These are phyloP conservation scores for Beauveria scarabaeidicola DNA, from an alignment of 2,329 filamentous ascomycete species.

Conservation along the genomic window DNA sequence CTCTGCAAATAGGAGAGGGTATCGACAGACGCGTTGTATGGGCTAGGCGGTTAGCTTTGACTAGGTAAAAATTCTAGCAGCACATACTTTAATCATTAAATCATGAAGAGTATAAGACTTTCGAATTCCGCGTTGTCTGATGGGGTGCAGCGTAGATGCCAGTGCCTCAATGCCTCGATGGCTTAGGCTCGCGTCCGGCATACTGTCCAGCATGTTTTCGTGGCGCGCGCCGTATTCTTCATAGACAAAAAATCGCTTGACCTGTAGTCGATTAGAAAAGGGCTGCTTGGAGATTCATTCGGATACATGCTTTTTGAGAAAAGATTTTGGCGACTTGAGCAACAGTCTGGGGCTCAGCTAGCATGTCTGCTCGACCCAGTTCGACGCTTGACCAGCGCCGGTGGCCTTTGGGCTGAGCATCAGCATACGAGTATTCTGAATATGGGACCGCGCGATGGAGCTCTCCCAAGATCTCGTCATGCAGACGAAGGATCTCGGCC, in stretches of 20 bases:
- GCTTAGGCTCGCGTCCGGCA: conserved; percentile 58
- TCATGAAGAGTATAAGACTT: conserved; percentile 74
- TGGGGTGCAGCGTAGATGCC: conserved; percentile 63
- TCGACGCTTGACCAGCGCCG: conserved; percentile 41
- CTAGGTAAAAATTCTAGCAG: background rate
- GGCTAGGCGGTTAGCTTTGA: conserved; percentile 45
- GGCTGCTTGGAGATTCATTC: background rate
- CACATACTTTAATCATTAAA: conserved; percentile 73
- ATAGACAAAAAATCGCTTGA: conserved; percentile 76
- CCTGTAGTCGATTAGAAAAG: conserved; percentile 37
- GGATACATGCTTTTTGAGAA: conserved; percentile 41
- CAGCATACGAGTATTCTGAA: conserved; percentile 50
- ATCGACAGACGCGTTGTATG: conserved; percentile 85
- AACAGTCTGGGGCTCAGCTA: conserved; percentile 49
- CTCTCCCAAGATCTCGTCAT: conserved; percentile 71
- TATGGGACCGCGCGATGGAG: conserved; percentile 64
- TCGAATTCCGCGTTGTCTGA: conserved; percentile 58
- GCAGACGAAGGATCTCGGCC: conserved; percentile 70
- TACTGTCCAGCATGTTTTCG: conserved; percentile 72
- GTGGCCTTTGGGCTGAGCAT: conserved; percentile 26
- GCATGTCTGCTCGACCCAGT: conserved; percentile 40
- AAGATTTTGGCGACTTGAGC: conserved; percentile 55
- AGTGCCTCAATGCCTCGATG: conserved; percentile 81
- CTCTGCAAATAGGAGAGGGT: conserved; percentile 78
- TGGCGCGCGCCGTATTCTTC: conserved; percentile 89